Base-by-base conservation (phyloP, 108 stramenopile genomes). In the Parietichytrium sp. region DNA sequence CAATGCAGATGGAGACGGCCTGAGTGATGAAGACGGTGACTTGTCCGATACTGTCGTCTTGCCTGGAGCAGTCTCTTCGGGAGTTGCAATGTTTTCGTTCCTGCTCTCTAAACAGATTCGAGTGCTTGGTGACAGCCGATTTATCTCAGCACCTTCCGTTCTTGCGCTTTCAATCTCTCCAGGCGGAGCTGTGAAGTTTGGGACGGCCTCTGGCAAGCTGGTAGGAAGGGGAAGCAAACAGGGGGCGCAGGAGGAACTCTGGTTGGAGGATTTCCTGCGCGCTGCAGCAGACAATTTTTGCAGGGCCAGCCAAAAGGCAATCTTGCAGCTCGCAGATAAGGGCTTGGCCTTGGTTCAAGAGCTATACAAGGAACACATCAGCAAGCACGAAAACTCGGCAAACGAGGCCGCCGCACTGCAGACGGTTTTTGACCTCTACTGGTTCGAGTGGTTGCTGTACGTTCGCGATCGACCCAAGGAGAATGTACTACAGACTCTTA, bases 371-470 rank as follows among this genome's bases (percentile, higher is more conserved):
- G 2, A 16, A 25, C 61, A 72, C 20, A 12, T 72, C 61, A 42
- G 45, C 6, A 33, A 25, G 1, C 36, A 31, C 6, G 33, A 33
- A 42, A 27, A 42, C 42, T 12, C 23, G 23, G 61, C 36, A 42
- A 72, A 72, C 3, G 61, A 72, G 61, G 38, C 61, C 1, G 61
- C 61, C 13, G 61, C 61, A 6, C 61, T 72, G 29, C 61, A 72
- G 61, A 72, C 61, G 15, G 45, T 72, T 42, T 72, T 72, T 72
- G 61, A 72, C 61, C 20, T 72, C 10, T 42, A 72, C 61, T 72
- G 61, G 61, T 72, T 72, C 20, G 61, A 72, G 42, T 72, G 61
- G 61, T 2, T 72, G 13, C 61, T 72, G 16, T 42, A 45, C 61
- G 61, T 72, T 6, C n/a, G n/a, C n/a, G 61, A 72, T 42, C 61